phyloP scores from a whole-genome alignment of 129 eudicot genomes.

The Escallonia rubra region DNA sequence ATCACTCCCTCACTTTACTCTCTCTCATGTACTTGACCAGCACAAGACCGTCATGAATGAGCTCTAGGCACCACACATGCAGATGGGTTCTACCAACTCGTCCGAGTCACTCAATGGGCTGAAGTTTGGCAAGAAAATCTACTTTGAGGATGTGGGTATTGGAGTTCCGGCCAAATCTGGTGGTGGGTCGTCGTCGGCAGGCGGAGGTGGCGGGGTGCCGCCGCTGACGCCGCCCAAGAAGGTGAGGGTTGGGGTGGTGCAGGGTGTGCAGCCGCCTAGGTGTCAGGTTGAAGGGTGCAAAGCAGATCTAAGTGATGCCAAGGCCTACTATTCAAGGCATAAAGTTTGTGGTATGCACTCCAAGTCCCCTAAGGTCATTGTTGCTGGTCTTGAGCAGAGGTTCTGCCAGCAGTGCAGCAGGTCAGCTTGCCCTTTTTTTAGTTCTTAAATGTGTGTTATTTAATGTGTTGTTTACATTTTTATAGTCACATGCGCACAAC shows the following conservation, averaged over 20 bases:
- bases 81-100: slow-evolving; percentile 29
- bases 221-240: slow-evolving; percentile 53
- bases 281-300: slow-evolving; percentile 95
- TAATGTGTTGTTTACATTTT: no score
- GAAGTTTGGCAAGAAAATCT: slow-evolving; percentile 65
- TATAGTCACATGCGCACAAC: not conserved
- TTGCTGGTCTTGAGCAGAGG: slow-evolving; percentile 80
- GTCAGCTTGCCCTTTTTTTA: slow-evolving; percentile 32
- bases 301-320: slow-evolving; percentile 90
- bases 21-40: not conserved
- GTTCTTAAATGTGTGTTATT: not conserved
- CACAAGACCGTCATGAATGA: slow-evolving; percentile 25
- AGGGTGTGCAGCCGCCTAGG: slow-evolving; percentile 57
- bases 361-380: slow-evolving; percentile 66
- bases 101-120: slow-evolving; percentile 48
- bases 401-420: slow-evolving; percentile 99
- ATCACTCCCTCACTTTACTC: not conserved
- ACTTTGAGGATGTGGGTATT: slow-evolving; percentile 71
- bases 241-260: slow-evolving; percentile 57
- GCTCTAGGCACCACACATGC: slow-evolving; percentile 19
- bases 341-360: slow-evolving; percentile 90
- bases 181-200: slow-evolving; percentile 38
- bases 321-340: slow-evolving; percentile 84
- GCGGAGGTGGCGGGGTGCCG: slow-evolving; percentile 8
- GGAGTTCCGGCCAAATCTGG: slow-evolving; percentile 38